Conservation (phyloP, 331 rosid genomes). For the Stylosanthes scabra region DNA sequence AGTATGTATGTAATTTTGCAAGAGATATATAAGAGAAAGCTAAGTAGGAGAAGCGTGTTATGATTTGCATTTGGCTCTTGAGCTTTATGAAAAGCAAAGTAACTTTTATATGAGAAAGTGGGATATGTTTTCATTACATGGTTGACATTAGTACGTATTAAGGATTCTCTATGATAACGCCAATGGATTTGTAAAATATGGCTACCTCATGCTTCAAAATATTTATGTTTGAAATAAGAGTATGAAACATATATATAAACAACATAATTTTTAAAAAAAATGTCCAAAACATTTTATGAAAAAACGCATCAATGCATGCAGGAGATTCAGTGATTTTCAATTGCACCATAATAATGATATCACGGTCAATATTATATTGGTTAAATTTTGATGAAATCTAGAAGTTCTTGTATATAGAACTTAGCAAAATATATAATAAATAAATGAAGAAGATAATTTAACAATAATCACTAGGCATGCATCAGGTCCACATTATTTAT, state of each 20-base stretch:
- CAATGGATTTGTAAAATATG: not conserved
- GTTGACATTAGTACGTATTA: conserved; percentile 18
- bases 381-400: not conserved
- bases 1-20: not conserved
- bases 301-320: too few relatives aligned
- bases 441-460: not conserved
- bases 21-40: not conserved
- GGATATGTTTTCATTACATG: conserved; percentile 27
- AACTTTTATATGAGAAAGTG: conserved; percentile 40
- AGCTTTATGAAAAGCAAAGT: conserved; percentile 35
- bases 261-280: too few relatives aligned
- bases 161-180: not conserved
- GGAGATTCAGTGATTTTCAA: not conserved
- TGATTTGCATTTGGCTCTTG: conserved; percentile 34
- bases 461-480: not conserved
- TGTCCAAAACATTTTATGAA: too few relatives aligned
- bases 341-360: too few relatives aligned
- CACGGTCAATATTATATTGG: not conserved
- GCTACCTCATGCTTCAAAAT: conserved; percentile 2
- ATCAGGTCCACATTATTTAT: not conserved
- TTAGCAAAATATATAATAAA: not conserved
- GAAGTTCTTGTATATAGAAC: not conserved
- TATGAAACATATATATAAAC: not conserved
- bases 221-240: not conserved
- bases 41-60: conserved; percentile 17